Evolutionary conservation across 23 red algal genomes (phyloP).

Genomic region (Agarophyton chilense): DNA sequence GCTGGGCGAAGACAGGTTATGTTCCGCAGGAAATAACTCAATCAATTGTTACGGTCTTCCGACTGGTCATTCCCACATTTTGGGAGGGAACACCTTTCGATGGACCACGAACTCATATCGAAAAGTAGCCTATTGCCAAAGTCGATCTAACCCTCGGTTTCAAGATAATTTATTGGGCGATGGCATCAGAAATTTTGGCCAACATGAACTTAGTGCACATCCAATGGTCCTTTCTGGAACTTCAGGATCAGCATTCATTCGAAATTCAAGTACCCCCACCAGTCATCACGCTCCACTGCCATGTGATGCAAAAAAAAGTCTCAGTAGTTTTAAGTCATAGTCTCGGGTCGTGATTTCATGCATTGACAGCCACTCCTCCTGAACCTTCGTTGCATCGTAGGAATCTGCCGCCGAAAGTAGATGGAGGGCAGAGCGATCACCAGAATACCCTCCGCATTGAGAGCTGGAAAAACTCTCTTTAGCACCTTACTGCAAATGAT

Average conservation of each 20-base stretch:
- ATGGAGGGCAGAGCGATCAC: too few species aligned
- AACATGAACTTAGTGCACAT: not conserved
- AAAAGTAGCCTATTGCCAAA: not conserved
- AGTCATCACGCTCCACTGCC: too few species aligned
- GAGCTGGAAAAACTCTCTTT: too few species aligned
- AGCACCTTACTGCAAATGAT: too few species aligned
- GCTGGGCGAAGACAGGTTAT: not conserved
- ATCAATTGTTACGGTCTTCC: not conserved
- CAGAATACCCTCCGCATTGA: too few species aligned
- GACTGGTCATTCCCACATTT: too few species aligned
- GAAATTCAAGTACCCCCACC: not conserved
- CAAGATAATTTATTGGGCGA: not conserved
- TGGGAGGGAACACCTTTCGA: not conserved
- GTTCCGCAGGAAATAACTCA: not conserved
- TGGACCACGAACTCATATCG: not conserved
- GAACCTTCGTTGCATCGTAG: too few species aligned
- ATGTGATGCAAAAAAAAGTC: not conserved
- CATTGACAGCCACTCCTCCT: too few species aligned
- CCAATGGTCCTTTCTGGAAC: too few species aligned
- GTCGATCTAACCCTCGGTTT: not conserved
- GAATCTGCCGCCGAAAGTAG: too few species aligned
- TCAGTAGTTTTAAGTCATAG: not conserved
- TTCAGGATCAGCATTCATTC: not conserved
- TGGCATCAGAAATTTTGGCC: not conserved
- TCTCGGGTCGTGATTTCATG: too few species aligned